Percentiles rank a stretch among this genome's conserved stretches.
Conservation (phyloP, 768 basidiomycete genomes). For the Suillus hirtellus region DNA sequence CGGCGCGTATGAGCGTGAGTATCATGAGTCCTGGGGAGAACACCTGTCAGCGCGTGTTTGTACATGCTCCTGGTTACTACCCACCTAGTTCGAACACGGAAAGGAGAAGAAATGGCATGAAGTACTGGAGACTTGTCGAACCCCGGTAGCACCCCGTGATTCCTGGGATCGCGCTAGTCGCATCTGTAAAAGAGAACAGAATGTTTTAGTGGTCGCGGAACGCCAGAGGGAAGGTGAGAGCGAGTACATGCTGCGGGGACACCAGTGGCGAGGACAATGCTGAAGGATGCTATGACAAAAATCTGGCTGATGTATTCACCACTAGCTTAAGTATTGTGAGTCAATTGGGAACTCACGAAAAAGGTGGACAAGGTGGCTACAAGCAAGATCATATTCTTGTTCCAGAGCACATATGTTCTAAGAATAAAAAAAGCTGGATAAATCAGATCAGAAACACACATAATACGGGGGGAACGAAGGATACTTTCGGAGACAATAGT, state of each 20-base stretch:
- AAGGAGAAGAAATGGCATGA: not conserved
- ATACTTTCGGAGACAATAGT: not conserved
- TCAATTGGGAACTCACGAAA: not conserved
- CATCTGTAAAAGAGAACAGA: not conserved
- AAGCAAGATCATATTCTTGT: not conserved
- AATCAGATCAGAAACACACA: not conserved
- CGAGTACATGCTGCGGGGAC: not conserved
- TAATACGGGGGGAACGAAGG: not conserved
- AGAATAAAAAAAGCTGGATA: not conserved
- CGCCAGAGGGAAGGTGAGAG: too few relatives aligned
- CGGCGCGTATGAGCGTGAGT: not conserved
- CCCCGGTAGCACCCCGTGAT: slow-evolving; percentile 1
- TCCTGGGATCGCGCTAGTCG: not conserved
- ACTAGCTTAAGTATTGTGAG: not conserved
- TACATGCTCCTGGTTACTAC: not conserved
- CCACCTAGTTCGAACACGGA: not conserved
- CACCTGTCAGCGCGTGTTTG: not conserved
- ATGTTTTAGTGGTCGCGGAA: not conserved
- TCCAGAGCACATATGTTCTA: not conserved
- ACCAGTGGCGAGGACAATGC: not conserved
- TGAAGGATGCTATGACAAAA: not conserved
- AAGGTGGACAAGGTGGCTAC: not conserved
- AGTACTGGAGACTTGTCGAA: not conserved
- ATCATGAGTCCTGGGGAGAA: not conserved
- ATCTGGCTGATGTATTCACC: not conserved